Evolutionary conservation across 129 eudicot species (phyloP).

Genomic region (Erigeron canadensis): DNA sequence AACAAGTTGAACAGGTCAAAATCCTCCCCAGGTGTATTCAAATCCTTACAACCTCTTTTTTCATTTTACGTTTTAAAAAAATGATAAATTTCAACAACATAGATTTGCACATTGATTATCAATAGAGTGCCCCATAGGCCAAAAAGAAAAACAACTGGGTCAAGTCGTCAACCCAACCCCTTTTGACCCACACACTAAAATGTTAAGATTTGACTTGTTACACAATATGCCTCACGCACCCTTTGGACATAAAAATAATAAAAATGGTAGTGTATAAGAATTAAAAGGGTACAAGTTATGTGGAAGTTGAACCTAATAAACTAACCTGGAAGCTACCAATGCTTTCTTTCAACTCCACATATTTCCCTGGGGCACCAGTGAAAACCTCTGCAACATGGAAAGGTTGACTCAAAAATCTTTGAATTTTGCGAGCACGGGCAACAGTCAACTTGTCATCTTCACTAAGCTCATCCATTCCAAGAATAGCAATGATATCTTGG

Average conservation of each 20-base stretch:
- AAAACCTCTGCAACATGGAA: conserved; percentile 85
- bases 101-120: neutral
- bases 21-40: neutral
- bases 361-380: conserved; percentile 52
- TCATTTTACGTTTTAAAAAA: neutral
- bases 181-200: neutral
- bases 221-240: too few species aligned
- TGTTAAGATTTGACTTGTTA: too few species aligned
- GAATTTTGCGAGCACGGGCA: conserved; percentile 88
- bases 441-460: conserved; percentile 89
- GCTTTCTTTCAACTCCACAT: conserved; percentile 88
- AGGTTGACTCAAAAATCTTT: conserved; percentile 86
- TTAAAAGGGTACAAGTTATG: neutral
- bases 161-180: neutral
- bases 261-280: neutral
- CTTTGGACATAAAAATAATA: too few species aligned
- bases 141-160: neutral
- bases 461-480: conserved; percentile 88
- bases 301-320: neutral
- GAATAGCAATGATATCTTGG: conserved; percentile 86
- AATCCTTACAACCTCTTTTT: too few species aligned
- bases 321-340: conserved; percentile 78
- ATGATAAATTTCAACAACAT: neutral
- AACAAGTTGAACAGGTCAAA: neutral
- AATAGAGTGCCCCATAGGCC: neutral